Conservation (phyloP, 352 stramenopile genomes). For the Phytophthora pinifolia region DNA sequence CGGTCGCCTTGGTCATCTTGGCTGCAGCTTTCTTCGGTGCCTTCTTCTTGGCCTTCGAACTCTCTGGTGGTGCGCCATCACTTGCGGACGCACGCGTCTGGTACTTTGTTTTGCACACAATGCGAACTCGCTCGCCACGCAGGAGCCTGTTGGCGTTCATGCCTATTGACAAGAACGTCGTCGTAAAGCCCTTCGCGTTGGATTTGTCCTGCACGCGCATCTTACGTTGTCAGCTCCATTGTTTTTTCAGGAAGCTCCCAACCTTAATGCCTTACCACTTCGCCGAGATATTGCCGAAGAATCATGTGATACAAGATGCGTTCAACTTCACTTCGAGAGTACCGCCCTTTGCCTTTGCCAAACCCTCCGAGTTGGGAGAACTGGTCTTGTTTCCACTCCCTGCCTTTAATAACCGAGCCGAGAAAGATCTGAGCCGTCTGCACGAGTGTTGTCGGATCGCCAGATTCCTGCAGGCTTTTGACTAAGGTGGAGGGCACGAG, state of each 20-base stretch:
- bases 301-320: slow-evolving; percentile 89
- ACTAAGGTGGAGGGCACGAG: slow-evolving; percentile 26
- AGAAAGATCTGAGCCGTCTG: slow-evolving; percentile 79
- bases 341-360: slow-evolving; percentile 71
- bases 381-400: slow-evolving; percentile 68
- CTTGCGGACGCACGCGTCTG: slow-evolving; percentile 30
- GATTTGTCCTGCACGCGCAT: slow-evolving; percentile 57
- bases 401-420: slow-evolving; percentile 62
- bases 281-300: slow-evolving; percentile 76
- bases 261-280: slow-evolving; percentile 62
- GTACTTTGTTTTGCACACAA: slow-evolving; percentile 81
- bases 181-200: slow-evolving; percentile 83
- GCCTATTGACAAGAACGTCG: slow-evolving; percentile 73
- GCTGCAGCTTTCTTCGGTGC: slow-evolving; percentile 27
- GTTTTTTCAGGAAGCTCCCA: too few relatives aligned
- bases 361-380: slow-evolving; percentile 61
- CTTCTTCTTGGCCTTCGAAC: slow-evolving; percentile 39
- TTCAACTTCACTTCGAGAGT: slow-evolving; percentile 77
- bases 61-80: slow-evolving; percentile 17
- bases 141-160: slow-evolving; percentile 51
- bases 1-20: slow-evolving; percentile 37
- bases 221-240: background rate
- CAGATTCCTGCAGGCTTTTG: slow-evolving; percentile 60
- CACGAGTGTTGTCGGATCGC: slow-evolving; percentile 66
- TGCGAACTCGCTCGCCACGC: slow-evolving; percentile 67